Evolutionary conservation across 1,284 basidiomycete genomes (phyloP).

Genomic region (Coniophora puteana): DNA sequence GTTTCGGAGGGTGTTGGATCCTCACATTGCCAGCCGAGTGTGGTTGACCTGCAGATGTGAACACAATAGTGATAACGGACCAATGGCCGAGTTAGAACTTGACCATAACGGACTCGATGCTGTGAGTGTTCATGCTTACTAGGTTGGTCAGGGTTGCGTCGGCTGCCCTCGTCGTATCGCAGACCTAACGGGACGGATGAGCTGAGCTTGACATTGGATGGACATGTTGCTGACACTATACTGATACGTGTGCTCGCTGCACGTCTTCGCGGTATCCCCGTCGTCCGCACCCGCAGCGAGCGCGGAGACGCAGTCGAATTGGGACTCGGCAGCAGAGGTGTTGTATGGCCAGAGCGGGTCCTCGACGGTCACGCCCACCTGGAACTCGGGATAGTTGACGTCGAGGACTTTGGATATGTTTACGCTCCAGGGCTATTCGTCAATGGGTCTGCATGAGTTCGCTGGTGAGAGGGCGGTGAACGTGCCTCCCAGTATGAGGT

Average conservation of each 20-base stretch:
- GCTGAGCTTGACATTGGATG: not conserved
- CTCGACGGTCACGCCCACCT: conserved; percentile 42
- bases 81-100: no score
- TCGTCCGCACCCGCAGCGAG: conserved; percentile 40
- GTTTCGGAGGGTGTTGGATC: no score
- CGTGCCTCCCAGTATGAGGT: conserved; percentile 39
- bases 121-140: conserved; percentile 31
- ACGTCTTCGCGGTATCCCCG: conserved; percentile 35
- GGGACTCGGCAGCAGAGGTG: conserved; percentile 35
- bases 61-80: no score
- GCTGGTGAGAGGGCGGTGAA: not conserved
- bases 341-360: conserved; percentile 49
- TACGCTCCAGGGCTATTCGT: conserved; percentile 41
- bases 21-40: conserved; percentile 44
- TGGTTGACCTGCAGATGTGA: conserved; percentile 40
- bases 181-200: conserved; percentile 30
- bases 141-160: conserved; percentile 46
- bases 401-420: conserved; percentile 38
- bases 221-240: conserved; percentile 37
- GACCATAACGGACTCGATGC: no score
- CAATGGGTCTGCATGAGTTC: no score
- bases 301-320: conserved; percentile 43
- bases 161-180: conserved; percentile 38
- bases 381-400: conserved; percentile 36
- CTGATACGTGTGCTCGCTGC: conserved; percentile 50